Evolutionary conservation across 78 protist genomes (phyloP).

Genomic region (Dictyostelium citrinum): DNA sequence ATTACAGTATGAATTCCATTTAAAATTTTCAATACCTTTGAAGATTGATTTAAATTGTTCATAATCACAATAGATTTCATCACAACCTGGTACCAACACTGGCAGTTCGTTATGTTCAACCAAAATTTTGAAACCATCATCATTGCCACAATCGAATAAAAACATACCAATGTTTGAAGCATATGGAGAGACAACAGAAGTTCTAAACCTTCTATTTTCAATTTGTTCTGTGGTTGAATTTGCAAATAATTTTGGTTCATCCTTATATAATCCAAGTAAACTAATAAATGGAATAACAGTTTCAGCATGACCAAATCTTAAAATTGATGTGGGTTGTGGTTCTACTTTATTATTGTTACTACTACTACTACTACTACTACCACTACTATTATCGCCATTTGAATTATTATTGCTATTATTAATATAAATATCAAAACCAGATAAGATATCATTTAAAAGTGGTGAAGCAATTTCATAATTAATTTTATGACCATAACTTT

Average conservation of each 20-base stretch:
- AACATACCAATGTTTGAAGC: constrained; percentile 41
- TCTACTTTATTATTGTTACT: not conserved
- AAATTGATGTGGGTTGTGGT: not conserved
- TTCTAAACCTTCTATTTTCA: constrained; percentile 23
- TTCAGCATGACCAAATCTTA: constrained; percentile 72
- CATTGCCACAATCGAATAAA: constrained; percentile 34
- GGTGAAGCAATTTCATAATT: constrained; percentile 25
- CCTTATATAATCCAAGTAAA: constrained; percentile 48
- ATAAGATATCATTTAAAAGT: not conserved
- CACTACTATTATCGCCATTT: too few relatives aligned
- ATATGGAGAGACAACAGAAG: constrained; percentile 41
- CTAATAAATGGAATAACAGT: constrained; percentile 45
- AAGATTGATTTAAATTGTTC: not conserved
- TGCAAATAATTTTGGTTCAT: not conserved
- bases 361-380: not conserved
- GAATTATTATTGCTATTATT: not conserved
- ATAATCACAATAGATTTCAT: constrained; percentile 49
- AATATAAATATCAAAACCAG: not conserved
- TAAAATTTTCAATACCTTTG: not conserved
- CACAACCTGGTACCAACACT: constrained; percentile 57
- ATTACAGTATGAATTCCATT: constrained; percentile 27
- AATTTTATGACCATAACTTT: constrained; percentile 28
- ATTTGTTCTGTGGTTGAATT: constrained; percentile 38
- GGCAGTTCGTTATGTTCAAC: constrained; percentile 61
- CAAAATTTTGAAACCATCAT: constrained; percentile 7